These are phyloP conservation scores for Meyerozyma smithsonii DNA, from an alignment of 1,139 yeast species.

Conservation along the genomic window DNA sequence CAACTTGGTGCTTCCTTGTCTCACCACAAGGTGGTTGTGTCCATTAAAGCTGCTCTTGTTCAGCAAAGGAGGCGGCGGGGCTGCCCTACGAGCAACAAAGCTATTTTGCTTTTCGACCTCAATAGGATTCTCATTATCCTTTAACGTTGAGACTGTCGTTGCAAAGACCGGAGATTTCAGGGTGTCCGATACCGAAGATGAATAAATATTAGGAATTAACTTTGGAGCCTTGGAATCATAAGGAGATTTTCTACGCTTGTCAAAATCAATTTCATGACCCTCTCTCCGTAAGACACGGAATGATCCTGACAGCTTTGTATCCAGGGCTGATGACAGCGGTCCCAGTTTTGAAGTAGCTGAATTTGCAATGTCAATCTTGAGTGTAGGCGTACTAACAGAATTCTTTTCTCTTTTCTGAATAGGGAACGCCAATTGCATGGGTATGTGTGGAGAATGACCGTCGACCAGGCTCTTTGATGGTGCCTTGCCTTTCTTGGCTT, in stretches of 20 bases:
- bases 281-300: conserved; percentile 68
- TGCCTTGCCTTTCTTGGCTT: conserved; percentile 2
- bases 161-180: conserved; percentile 36
- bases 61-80: conserved; percentile 65
- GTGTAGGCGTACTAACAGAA: conserved; percentile 3
- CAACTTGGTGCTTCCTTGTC: background rate
- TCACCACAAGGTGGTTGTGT: background rate
- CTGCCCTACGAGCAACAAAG: conserved; percentile 62
- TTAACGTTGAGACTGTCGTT: conserved; percentile 29
- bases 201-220: conserved; percentile 38
- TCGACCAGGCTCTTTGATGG: background rate
- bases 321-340: conserved; percentile 1
- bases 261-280: conserved; percentile 71
- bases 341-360: background rate
- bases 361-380: conserved; percentile 1
- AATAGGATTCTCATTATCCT: conserved; percentile 18
- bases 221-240: conserved; percentile 46
- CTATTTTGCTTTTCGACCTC: conserved; percentile 17
- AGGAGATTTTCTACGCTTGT: conserved; percentile 74
- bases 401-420: conserved; percentile 10
- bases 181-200: conserved; percentile 35
- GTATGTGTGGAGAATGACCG: conserved; percentile 11
- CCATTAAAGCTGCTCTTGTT: conserved; percentile 1
- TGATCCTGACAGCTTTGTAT: conserved; percentile 7
- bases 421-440: conserved; percentile 21